These are phyloP conservation scores for Catenaria anguillulae DNA, from an alignment of 371 early-diverging fungal species.

Conservation along the genomic window DNA sequence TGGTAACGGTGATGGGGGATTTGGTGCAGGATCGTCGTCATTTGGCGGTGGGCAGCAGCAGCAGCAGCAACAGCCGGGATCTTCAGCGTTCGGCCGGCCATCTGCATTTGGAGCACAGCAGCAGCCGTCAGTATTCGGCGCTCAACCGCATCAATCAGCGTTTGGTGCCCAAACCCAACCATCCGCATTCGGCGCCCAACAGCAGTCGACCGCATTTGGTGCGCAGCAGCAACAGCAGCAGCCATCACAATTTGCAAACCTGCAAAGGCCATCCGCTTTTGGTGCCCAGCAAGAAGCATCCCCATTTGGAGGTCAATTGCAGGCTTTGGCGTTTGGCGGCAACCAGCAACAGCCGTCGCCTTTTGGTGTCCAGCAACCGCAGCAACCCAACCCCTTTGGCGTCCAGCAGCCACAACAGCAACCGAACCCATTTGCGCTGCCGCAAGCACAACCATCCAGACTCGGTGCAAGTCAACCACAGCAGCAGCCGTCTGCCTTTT, in stretches of 20 bases:
- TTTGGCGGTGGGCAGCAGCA: not conserved
- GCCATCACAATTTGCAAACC: not conserved
- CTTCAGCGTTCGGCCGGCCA: not conserved
- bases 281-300: not conserved
- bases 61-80: not conserved
- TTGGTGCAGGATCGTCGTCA: not conserved
- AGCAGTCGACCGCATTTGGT: not conserved
- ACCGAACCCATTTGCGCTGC: not conserved
- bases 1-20: not conserved
- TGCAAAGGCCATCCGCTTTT: not conserved
- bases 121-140: not conserved
- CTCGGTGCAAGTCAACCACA: too few relatives aligned
- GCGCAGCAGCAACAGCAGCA: not conserved
- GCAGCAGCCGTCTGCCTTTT: too few relatives aligned
- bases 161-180: not conserved
- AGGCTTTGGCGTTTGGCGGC: not conserved
- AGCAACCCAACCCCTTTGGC: not conserved
- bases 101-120: not conserved
- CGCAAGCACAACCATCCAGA: not conserved
- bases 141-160: not conserved
- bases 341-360: too few relatives aligned
- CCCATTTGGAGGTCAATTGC: too few relatives aligned
- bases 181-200: not conserved
- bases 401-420: too few relatives aligned
- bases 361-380: not conserved